A percentile compares a stretch with the other conserved stretches of the same genome.
These are phyloP conservation scores for Candida nitratophila DNA, from an alignment of 805 yeast species.

Conservation along the genomic window DNA sequence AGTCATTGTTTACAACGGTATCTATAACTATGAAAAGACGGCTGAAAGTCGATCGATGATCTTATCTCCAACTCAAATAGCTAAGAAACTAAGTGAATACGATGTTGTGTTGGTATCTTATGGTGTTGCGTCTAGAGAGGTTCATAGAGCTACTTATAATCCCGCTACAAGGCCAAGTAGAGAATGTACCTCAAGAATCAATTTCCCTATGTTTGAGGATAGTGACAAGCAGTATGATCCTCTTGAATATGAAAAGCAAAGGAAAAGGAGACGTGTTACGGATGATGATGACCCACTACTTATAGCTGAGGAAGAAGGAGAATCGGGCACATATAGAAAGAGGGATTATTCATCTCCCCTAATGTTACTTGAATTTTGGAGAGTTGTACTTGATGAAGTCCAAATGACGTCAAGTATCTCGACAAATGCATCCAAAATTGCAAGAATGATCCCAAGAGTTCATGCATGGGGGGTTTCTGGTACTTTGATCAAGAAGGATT, in stretches of 20 bases:
- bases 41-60: slow-evolving; percentile 20
- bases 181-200: slow-evolving; percentile 25
- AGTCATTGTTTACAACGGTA: slow-evolving; percentile 61
- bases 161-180: slow-evolving; percentile 47
- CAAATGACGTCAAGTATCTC: slow-evolving; percentile 80
- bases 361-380: slow-evolving; percentile 77
- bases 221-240: slow-evolving; percentile 4
- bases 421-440: slow-evolving; percentile 73
- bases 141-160: slow-evolving; percentile 71
- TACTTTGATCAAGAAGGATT: slow-evolving; percentile 69
- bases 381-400: slow-evolving; percentile 88
- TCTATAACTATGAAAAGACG: slow-evolving; percentile 23
- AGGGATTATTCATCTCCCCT: slow-evolving; percentile 74
- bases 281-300: slow-evolving; percentile 7
- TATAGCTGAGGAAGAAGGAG: slow-evolving; percentile 12
- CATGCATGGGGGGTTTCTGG: slow-evolving; percentile 99
- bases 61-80: slow-evolving; percentile 30
- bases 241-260: neutral
- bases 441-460: slow-evolving; percentile 69
- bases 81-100: slow-evolving; percentile 46
- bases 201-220: slow-evolving; percentile 3
- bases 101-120: slow-evolving; percentile 85
- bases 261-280: neutral
- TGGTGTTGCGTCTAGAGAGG: slow-evolving; percentile 59
- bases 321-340: slow-evolving; percentile 18